Evolutionary conservation across 202 grass and related monocot species (phyloP).

Genomic region (Miscanthus sacchariflorus): DNA sequence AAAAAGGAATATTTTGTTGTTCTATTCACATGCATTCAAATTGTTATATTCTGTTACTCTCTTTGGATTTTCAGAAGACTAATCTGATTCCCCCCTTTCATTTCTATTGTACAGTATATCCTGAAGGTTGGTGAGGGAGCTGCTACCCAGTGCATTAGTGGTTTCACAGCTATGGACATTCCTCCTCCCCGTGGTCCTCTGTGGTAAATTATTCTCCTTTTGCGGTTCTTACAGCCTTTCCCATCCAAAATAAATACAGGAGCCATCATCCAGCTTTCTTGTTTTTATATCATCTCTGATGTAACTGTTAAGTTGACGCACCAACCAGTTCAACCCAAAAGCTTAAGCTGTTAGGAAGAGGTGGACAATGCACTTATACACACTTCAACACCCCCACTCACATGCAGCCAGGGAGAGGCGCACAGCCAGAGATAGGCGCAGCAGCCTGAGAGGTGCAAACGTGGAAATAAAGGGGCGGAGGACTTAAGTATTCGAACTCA

Average conservation of each 20-base stretch:
- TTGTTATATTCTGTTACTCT: background rate
- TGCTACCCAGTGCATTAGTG: slow-evolving; percentile 79
- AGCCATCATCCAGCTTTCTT: background rate
- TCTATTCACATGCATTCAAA: background rate
- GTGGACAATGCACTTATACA: no score
- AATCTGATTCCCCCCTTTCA: slow-evolving; percentile 22
- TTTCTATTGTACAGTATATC: slow-evolving; percentile 66
- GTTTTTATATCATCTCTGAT: background rate
- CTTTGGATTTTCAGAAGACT: slow-evolving; percentile 4
- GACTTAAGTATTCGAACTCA: no score
- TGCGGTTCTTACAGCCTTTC: background rate
- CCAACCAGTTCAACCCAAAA: no score
- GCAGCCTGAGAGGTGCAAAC: no score
- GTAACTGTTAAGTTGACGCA: background rate
- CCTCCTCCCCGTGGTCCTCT: slow-evolving; percentile 79
- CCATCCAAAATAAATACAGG: slow-evolving; percentile 8
- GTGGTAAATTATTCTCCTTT: slow-evolving; percentile 61
- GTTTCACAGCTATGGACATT: slow-evolving; percentile 81
- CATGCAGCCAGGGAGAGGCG: no score
- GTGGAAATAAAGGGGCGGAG: no score
- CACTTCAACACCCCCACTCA: no score
- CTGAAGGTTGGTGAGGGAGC: slow-evolving; percentile 62
- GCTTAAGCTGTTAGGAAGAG: no score
- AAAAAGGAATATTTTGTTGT: slow-evolving; percentile 1
- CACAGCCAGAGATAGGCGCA: no score